Percentiles rank a stretch among this genome's conserved stretches.
These are phyloP conservation scores for Lathyrus sativus DNA, from an alignment of 306 rosid species.

Conservation along the genomic window DNA sequence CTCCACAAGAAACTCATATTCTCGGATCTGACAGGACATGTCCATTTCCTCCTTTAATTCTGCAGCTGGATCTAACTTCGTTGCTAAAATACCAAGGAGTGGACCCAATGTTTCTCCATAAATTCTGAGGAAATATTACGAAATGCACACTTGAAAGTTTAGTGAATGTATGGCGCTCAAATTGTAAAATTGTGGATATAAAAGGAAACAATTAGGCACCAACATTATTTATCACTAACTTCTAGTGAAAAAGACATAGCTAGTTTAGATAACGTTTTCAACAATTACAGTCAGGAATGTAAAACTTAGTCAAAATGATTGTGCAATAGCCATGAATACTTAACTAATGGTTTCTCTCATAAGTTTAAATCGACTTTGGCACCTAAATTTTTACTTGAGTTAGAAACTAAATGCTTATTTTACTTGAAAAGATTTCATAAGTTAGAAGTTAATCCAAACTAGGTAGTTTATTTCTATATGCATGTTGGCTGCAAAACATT, in stretches of 20 bases:
- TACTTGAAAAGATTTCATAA: too few relatives aligned
- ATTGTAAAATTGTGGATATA: constrained; percentile 33
- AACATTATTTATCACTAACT: background rate
- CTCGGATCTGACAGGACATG: constrained; percentile 53
- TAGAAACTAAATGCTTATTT: too few relatives aligned
- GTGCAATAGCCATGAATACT: background rate
- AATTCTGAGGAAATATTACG: constrained; percentile 44
- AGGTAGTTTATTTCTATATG: too few relatives aligned
- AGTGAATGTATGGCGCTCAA: constrained; percentile 21
- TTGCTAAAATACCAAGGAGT: constrained; percentile 51
- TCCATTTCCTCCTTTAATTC: constrained; percentile 48
- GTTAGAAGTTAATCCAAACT: too few relatives aligned
- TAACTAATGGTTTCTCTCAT: background rate
- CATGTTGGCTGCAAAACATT: too few relatives aligned
- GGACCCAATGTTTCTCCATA: constrained; percentile 60
- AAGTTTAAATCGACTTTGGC: background rate
- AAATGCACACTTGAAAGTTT: constrained; percentile 6
- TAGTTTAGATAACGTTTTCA: background rate
- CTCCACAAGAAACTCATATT: constrained; percentile 69
- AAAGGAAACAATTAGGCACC: constrained; percentile 3
- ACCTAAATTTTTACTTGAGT: background rate
- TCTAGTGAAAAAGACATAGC: constrained; percentile 3
- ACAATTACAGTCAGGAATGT: background rate
- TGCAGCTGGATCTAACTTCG: constrained; percentile 42
- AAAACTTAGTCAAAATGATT: too few relatives aligned